These are phyloP conservation scores for Eucalyptus viminalis DNA, from an alignment of 345 rosid genomes.

Conservation along the genomic window DNA sequence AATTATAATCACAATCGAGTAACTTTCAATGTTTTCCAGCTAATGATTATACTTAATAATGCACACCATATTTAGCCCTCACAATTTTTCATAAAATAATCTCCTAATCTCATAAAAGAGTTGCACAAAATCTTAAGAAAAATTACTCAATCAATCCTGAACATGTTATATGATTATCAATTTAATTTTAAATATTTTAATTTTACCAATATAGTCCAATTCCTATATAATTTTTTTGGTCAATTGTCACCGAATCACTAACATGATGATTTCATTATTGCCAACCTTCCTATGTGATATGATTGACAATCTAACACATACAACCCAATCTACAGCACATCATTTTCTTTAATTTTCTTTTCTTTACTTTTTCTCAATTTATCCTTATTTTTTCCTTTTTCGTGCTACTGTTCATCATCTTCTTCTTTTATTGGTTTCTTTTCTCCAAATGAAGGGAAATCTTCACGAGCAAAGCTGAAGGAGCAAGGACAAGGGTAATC, in stretches of 20 bases:
- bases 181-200: neutral
- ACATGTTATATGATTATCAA: neutral
- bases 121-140: neutral
- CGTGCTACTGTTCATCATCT: neutral
- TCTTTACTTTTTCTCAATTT: neutral
- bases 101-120: neutral
- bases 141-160: accelerated
- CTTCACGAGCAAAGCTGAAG: neutral
- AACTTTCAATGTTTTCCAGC: neutral
- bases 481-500: neutral
- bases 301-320: neutral
- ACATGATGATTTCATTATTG: neutral
- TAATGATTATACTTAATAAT: no score
- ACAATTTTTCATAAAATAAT: no score
- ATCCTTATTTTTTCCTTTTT: neutral
- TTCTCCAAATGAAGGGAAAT: neutral
- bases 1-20: neutral
- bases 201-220: neutral
- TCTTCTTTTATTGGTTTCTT: neutral
- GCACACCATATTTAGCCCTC: neutral
- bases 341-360: neutral
- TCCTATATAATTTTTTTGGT: neutral
- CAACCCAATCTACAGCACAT: neutral
- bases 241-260: accelerated
- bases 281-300: accelerated